A percentile compares a stretch with the other conserved stretches of the same genome.
These are phyloP conservation scores for Parafenestella ontariensis DNA, from an alignment of 2,329 filamentous ascomycete genomes.

Conservation along the genomic window DNA sequence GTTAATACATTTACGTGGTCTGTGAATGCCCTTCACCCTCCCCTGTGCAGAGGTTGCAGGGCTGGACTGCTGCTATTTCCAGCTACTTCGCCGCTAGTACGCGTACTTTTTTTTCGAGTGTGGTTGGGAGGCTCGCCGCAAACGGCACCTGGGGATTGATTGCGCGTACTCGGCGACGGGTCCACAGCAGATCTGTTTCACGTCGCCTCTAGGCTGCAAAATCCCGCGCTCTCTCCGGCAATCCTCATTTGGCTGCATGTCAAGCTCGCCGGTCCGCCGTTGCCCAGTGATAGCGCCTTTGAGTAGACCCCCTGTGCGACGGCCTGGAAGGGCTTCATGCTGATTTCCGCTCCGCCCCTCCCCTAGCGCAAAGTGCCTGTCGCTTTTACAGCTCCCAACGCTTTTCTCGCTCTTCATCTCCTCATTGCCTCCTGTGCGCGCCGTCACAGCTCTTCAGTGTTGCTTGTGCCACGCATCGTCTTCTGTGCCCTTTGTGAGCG, in stretches of 20 bases:
- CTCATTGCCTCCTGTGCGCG: slow-evolving; percentile 31
- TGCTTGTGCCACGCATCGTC: slow-evolving; percentile 33
- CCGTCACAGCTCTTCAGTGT: slow-evolving; percentile 33
- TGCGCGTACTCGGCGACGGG: slow-evolving; percentile 38
- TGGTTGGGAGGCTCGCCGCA: background rate
- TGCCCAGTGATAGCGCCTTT: slow-evolving; percentile 22
- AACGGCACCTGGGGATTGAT: slow-evolving; percentile 21
- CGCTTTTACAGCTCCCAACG: slow-evolving; percentile 32
- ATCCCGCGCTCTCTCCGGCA: slow-evolving; percentile 23
- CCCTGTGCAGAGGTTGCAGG: no score
- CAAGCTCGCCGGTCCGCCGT: slow-evolving; percentile 12
- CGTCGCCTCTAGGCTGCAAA: slow-evolving; percentile 16
- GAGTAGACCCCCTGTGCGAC: slow-evolving; percentile 26
- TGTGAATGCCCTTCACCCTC: no score
- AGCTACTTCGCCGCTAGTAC: background rate
- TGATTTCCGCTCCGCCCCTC: slow-evolving; percentile 42
- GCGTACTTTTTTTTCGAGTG: background rate
- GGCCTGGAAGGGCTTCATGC: slow-evolving; percentile 18
- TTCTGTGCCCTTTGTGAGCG: slow-evolving; percentile 21
- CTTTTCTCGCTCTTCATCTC: slow-evolving; percentile 30
- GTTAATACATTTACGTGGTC: slow-evolving; percentile 1
- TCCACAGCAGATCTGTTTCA: slow-evolving; percentile 45
- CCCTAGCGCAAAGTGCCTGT: slow-evolving; percentile 38
- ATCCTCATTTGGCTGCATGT: slow-evolving; percentile 22
- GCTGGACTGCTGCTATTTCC: background rate